Evolutionary conservation across 345 rosid species (phyloP).

Genomic region (Aethionema arabicum): DNA sequence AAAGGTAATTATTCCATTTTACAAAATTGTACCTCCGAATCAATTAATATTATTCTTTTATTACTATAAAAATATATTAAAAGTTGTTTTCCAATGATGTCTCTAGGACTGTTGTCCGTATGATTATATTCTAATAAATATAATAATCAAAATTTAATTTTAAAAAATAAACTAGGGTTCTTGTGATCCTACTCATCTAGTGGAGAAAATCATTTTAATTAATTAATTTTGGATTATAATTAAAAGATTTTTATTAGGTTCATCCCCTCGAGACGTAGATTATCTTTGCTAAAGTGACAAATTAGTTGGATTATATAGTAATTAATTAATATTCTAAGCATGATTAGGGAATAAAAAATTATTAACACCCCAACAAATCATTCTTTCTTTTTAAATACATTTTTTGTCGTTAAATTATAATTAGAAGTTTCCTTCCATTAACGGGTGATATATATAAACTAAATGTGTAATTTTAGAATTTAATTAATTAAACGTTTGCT

Average conservation of each 20-base stretch:
- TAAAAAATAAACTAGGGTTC: neutral
- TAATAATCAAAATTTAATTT: neutral
- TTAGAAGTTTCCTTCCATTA: constrained; percentile 8
- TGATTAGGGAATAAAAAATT: constrained; percentile 16
- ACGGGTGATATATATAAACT: neutral
- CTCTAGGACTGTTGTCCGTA: neutral
- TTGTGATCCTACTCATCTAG: constrained; percentile 10
- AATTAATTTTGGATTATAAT: no score
- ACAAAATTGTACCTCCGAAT: neutral
- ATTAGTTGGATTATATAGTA: neutral
- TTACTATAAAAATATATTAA: neutral
- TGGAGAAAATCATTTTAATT: neutral
- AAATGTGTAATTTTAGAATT: constrained; percentile 5
- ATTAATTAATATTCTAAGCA: neutral
- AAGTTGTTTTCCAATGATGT: neutral
- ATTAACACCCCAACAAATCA: neutral
- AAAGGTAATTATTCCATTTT: constrained; percentile 8
- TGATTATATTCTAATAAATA: constrained; percentile 11
- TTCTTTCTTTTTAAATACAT: constrained; percentile 2
- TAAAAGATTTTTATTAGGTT: neutral
- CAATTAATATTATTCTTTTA: neutral
- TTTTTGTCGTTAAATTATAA: constrained; percentile 16
- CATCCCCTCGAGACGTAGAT: constrained; percentile 20
- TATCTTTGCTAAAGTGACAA: constrained; percentile 4
- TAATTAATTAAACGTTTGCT: neutral